These are phyloP conservation scores for Paramecium caudatum DNA, from an alignment of 73 alveolate genomes.

Conservation along the genomic window DNA sequence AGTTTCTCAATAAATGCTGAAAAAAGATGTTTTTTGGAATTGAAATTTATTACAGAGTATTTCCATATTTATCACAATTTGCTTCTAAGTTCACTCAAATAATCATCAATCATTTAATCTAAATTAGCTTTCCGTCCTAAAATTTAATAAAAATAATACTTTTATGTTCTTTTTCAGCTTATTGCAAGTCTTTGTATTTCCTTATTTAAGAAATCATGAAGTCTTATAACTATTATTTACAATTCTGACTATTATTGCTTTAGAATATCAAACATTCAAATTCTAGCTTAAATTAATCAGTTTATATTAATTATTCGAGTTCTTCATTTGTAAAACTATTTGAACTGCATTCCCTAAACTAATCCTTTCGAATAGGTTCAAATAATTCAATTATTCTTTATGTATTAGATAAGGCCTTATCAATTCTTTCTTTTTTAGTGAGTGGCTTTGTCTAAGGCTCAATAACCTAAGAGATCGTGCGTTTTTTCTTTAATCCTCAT, in stretches of 20 bases:
- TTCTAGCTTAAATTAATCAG: constrained; percentile 11
- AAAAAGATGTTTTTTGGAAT: constrained; percentile 53
- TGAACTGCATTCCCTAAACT: background rate
- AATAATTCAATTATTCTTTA: background rate
- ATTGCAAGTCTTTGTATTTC: background rate
- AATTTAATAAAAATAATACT: background rate
- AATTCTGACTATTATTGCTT: background rate
- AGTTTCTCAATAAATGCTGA: background rate
- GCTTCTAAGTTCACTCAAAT: background rate
- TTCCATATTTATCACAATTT: background rate
- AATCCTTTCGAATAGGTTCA: no score
- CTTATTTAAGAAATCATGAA: constrained; percentile 14
- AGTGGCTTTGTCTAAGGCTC: background rate
- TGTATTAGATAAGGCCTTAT: background rate
- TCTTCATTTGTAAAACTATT: constrained; percentile 9
- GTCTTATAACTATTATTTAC: background rate
- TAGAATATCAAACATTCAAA: constrained; percentile 2
- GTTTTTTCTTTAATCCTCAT: background rate
- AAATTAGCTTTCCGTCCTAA: background rate
- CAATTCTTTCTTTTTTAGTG: constrained; percentile 33
- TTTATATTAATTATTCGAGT: background rate
- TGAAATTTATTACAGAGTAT: constrained; percentile 54
- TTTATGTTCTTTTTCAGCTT: constrained; percentile 19
- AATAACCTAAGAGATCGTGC: constrained; percentile 18
- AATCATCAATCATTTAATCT: background rate